A percentile compares a stretch with the other conserved stretches of the same genome.
These are phyloP conservation scores for Lobulomyces angularis DNA, from an alignment of 192 early-diverging fungal species.

Conservation along the genomic window DNA sequence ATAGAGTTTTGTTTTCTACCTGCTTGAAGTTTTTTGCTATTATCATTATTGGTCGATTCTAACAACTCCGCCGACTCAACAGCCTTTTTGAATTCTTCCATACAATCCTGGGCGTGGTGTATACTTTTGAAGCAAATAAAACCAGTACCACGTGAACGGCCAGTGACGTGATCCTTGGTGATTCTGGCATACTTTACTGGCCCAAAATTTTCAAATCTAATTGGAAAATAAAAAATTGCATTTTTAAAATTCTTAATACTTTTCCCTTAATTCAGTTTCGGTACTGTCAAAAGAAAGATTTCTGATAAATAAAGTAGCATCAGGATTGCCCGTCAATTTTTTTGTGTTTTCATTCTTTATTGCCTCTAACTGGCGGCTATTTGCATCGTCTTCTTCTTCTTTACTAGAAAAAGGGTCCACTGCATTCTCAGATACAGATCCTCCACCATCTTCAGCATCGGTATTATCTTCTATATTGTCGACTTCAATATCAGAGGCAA, in stretches of 20 bases:
- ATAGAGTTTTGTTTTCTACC: constrained; percentile 45
- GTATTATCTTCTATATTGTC: constrained; percentile 13
- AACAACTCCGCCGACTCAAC: constrained; percentile 33
- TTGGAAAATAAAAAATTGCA: constrained; percentile 1
- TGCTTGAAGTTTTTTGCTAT: not conserved
- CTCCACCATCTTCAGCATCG: constrained; percentile 20
- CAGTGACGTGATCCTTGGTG: constrained; percentile 71
- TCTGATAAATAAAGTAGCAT: constrained; percentile 77
- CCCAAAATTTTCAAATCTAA: constrained; percentile 59
- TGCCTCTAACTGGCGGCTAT: not conserved
- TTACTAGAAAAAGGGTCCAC: constrained; percentile 17
- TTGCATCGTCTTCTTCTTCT: constrained; percentile 22
- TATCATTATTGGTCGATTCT: constrained; percentile 13
- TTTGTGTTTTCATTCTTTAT: constrained; percentile 1
- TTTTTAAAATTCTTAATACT: constrained; percentile 31
- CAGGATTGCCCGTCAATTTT: not conserved
- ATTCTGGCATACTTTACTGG: constrained; percentile 67
- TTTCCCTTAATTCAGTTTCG: constrained; percentile 57
- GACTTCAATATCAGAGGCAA: constrained; percentile 18
- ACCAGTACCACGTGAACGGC: constrained; percentile 81
- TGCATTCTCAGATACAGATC: constrained; percentile 11
- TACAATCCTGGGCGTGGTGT: constrained; percentile 60
- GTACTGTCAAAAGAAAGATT: constrained; percentile 87
- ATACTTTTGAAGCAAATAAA: constrained; percentile 77
- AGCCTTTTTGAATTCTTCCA: constrained; percentile 57